Percentiles rank a stretch among this genome's conserved stretches.
Conservation (phyloP, 1,139 yeast genomes). For the Suzukiozyma palmioleophila region DNA sequence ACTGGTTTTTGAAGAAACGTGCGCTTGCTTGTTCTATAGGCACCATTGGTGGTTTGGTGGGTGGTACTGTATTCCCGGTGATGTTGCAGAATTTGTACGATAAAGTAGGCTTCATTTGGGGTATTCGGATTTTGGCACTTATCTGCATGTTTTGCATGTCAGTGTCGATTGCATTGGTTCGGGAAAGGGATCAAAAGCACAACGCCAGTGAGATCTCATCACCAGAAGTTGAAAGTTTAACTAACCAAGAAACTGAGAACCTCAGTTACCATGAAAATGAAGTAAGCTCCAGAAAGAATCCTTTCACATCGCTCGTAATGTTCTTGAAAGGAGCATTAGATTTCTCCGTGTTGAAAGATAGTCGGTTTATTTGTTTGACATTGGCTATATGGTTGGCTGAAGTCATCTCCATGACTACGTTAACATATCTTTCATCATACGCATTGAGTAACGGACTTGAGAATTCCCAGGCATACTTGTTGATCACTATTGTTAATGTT, state of each 20-base stretch:
- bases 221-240: neutral
- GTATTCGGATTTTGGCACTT: conserved; percentile 53
- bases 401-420: conserved; percentile 44
- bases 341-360: conserved; percentile 38
- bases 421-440: conserved; percentile 50
- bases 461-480: conserved; percentile 36
- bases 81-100: conserved; percentile 46
- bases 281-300: neutral
- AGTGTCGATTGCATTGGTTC: conserved; percentile 36
- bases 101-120: conserved; percentile 56
- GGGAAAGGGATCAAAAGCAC: conserved; percentile 28
- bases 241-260: neutral
- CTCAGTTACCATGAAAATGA: neutral
- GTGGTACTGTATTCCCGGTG: conserved; percentile 57
- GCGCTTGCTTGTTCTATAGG: conserved; percentile 56
- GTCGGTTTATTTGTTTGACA: conserved; percentile 33
- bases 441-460: conserved; percentile 40
- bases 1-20: conserved; percentile 54
- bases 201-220: neutral
- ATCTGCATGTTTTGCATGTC: conserved; percentile 37
- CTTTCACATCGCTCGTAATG: neutral
- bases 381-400: conserved; percentile 45
- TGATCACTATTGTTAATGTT: conserved; percentile 43
- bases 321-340: conserved; percentile 32
- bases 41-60: conserved; percentile 59